Conservation (phyloP, 805 yeast genomes). For the Maudiozyma saulgeensis region DNA sequence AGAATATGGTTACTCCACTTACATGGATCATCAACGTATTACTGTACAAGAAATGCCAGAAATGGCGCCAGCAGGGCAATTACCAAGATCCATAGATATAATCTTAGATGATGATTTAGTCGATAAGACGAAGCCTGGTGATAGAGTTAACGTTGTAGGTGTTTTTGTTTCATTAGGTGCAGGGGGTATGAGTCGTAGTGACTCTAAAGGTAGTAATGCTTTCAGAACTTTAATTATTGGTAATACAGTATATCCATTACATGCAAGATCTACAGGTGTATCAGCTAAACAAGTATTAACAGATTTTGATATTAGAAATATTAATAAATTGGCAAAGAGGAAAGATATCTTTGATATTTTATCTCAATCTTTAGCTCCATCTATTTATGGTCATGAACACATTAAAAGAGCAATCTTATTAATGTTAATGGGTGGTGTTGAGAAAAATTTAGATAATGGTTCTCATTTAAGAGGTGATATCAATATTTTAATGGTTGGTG, state of each 20-base stretch:
- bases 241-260: conserved; percentile 80
- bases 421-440: conserved; percentile 89
- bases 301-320: conserved; percentile 76
- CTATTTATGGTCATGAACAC: conserved; percentile 86
- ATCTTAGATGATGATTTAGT: conserved; percentile 93
- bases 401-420: conserved; percentile 85
- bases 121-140: conserved; percentile 90
- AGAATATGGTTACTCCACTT: conserved; percentile 88
- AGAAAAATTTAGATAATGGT: conserved; percentile 88
- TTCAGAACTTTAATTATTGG: conserved; percentile 81
- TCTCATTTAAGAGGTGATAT: conserved; percentile 97
- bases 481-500: conserved; percentile 93
- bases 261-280: conserved; percentile 80
- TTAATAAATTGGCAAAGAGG: conserved; percentile 66
- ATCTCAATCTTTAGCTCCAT: conserved; percentile 86
- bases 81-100: conserved; percentile 87
- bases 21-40: conserved; percentile 87
- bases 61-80: conserved; percentile 94
- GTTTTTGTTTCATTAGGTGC: conserved; percentile 89
- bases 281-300: conserved; percentile 60
- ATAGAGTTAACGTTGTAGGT: conserved; percentile 87
- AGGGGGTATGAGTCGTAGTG: conserved; percentile 27
- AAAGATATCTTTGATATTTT: conserved; percentile 66
- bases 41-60: conserved; percentile 97
- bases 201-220: conserved; percentile 33